Percentiles rank a stretch among this genome's conserved stretches.
These are phyloP conservation scores for Athelia sp. DNA, from an alignment of 1,284 basidiomycete species.

Conservation along the genomic window DNA sequence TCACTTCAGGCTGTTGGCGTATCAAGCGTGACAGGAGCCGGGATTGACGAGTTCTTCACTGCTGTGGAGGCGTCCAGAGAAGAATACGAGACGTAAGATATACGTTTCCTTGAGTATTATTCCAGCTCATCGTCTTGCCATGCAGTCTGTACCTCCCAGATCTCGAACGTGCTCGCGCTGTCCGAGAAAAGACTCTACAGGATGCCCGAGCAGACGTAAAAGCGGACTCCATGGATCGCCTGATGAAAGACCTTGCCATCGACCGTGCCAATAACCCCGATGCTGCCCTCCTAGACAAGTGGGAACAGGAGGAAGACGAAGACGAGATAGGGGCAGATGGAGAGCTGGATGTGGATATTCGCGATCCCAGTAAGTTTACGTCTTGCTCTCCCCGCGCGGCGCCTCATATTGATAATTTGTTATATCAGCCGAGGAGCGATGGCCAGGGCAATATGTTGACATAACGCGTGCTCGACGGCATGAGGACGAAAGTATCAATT, in stretches of 20 bases:
- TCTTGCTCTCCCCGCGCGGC: constrained; percentile 5
- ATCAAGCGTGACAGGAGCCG: constrained; percentile 91
- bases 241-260: constrained; percentile 85
- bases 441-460: constrained; percentile 68
- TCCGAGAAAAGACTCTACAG: constrained; percentile 59
- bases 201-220: constrained; percentile 42
- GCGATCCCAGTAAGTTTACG: constrained; percentile 57
- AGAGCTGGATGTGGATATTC: constrained; percentile 52
- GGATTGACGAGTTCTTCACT: constrained; percentile 86
- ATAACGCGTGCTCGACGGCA: constrained; percentile 49
- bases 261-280: constrained; percentile 56
- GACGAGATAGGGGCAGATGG: constrained; percentile 57
- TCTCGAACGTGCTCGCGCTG: constrained; percentile 65
- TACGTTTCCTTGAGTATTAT: neutral
- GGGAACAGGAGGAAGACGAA: constrained; percentile 56
- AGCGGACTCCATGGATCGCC: constrained; percentile 72
- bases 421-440: constrained; percentile 53
- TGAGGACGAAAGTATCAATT: constrained; percentile 49
- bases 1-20: constrained; percentile 82
- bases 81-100: constrained; percentile 79
- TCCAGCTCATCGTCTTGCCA: constrained; percentile 4
- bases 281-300: constrained; percentile 47
- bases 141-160: constrained; percentile 89
- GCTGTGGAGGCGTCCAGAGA: constrained; percentile 84
- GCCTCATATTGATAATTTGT: constrained; percentile 7